These are phyloP conservation scores for Panellus pusillus DNA, from an alignment of 768 basidiomycete species.

Conservation along the genomic window DNA sequence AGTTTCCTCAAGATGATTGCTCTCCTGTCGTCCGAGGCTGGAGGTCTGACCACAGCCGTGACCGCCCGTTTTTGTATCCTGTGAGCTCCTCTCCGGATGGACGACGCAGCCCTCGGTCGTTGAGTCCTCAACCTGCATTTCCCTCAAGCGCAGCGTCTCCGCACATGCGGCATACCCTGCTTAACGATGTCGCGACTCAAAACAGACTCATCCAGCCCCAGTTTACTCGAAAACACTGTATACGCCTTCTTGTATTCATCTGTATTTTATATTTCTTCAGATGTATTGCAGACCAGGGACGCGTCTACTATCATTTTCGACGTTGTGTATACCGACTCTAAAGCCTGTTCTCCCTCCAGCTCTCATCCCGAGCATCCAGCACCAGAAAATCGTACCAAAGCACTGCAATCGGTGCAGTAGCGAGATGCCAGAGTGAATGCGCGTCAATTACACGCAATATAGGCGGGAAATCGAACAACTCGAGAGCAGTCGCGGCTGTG, in stretches of 20 bases:
- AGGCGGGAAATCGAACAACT: slow-evolving; percentile 91
- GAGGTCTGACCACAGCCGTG: not conserved
- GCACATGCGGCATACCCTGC: not conserved
- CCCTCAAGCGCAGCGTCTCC: no score
- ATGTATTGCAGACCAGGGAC: no score
- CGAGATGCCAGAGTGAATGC: slow-evolving; percentile 90
- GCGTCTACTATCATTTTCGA: no score
- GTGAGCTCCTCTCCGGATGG: no score
- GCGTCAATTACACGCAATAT: slow-evolving; percentile 78
- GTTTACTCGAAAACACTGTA: no score
- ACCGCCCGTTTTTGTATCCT: not conserved
- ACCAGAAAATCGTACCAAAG: slow-evolving; percentile 88
- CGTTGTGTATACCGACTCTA: slow-evolving; percentile 7
- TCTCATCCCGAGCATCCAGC: slow-evolving; percentile 66
- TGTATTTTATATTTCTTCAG: no score
- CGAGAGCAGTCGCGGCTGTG: slow-evolving; percentile 72
- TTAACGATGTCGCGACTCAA: not conserved
- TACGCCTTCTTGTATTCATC: no score
- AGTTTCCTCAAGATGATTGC: not conserved
- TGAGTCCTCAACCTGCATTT: no score
- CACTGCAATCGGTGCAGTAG: slow-evolving; percentile 73
- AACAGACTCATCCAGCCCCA: no score
- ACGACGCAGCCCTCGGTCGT: no score
- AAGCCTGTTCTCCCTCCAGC: slow-evolving; percentile 54
- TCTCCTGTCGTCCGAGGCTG: slow-evolving; percentile 5